Evolutionary conservation across 495 filamentous ascomycete species (phyloP), one percentile per base, ranked within the genome.

Genomic region (Penicillium diatomitis): DNA sequence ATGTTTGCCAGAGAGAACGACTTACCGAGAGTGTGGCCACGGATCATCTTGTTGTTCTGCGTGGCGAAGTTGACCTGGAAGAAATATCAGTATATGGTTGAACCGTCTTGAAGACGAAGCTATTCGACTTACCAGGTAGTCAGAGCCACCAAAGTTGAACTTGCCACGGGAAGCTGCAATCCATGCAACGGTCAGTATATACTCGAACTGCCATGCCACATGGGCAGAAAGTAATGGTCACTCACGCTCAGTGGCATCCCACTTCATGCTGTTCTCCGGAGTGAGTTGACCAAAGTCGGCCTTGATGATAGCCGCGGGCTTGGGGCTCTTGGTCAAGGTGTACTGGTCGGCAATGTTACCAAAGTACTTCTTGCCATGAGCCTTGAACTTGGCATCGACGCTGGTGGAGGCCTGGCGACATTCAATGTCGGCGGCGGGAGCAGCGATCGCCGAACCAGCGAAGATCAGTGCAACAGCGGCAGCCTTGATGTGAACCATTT

Each of bases 221-320:
- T 5, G 20, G 7, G 20, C 20, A 42, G 36, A 31, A 6, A 9
- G 7, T 31, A 20, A 0, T 20, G 20, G 20, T 28, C 5, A 59
- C 66, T 50, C 38, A 66, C 66, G 62, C 41, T 67, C 65, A 48
- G 61, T 61, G 28, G 63, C 50, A 46, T 77, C 75, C 74, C 72
- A 78, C 57, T 79, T 79, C 75, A 79, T 76, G 49, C 72, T 76
- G 64, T 79, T 79, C 65, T 78, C 76, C 0, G 74, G 72, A 7
- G 73, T 77, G 47, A 78, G 49, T 42, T 71, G 66, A 46, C 75
- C 72, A 38, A 78, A 79, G 51, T 77, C 61, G 2, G 68, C 61
- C 44, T 65, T 58, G 58, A 76, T 60, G 44, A 76, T 69, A 5
- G 68, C 65, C 36, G 56, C 41, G 34, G 53, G 50, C n/a, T 42